phyloP scores from a whole-genome alignment of 1,284 basidiomycete species.

The Ganoderma lingzhi region DNA sequence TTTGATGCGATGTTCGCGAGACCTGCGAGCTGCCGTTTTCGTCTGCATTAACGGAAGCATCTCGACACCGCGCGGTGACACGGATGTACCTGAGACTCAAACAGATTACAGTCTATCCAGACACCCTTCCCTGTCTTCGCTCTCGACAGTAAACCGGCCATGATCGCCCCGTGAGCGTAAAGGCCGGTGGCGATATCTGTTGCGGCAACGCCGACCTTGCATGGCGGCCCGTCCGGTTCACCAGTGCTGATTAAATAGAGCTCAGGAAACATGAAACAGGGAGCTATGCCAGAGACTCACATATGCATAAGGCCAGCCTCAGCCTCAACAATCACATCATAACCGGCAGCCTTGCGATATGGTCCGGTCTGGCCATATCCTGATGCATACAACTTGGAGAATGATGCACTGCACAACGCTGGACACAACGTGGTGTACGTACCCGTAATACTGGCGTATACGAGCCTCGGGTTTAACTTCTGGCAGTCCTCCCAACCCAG shows the following conservation, averaged over 20 bases:
- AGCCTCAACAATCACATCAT: slow-evolving; percentile 91
- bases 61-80: slow-evolving; percentile 12
- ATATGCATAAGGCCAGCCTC: slow-evolving; percentile 97
- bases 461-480: slow-evolving; percentile 81
- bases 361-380: slow-evolving; percentile 96
- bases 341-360: slow-evolving; percentile 84
- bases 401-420: neutral
- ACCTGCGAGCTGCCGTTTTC: slow-evolving; percentile 76
- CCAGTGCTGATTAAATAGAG: slow-evolving; percentile 69
- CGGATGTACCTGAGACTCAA: slow-evolving; percentile 78
- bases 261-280: slow-evolving; percentile 7
- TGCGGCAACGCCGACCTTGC: slow-evolving; percentile 91
- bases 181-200: slow-evolving; percentile 93
- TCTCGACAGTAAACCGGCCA: slow-evolving; percentile 88
- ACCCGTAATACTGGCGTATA: slow-evolving; percentile 94
- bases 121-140: slow-evolving; percentile 88
- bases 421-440: slow-evolving; percentile 12
- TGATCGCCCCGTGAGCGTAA: slow-evolving; percentile 93
- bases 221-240: slow-evolving; percentile 87
- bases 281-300: slow-evolving; percentile 49
- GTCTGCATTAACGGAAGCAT: slow-evolving; percentile 2
- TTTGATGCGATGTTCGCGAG: slow-evolving; percentile 95
- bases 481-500: slow-evolving; percentile 88
- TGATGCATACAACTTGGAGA: slow-evolving; percentile 42
- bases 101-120: slow-evolving; percentile 91